These are phyloP conservation scores for Hemileccinum hortonii DNA, from an alignment of 1,284 basidiomycete species.

Conservation along the genomic window DNA sequence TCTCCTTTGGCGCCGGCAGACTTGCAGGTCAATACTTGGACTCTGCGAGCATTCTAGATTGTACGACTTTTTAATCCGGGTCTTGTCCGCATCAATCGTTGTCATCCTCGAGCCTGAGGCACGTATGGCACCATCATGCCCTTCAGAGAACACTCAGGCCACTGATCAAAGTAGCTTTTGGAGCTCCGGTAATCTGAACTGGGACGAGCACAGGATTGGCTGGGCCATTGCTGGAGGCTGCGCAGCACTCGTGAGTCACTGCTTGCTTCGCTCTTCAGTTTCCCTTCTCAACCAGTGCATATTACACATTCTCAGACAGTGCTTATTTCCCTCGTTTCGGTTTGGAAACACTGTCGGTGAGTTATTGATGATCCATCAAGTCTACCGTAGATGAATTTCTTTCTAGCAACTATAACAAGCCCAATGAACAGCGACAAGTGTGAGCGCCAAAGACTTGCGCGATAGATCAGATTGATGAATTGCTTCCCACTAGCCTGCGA, in stretches of 20 bases:
- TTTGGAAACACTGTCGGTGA: conserved; percentile 61
- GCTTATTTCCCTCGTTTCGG: conserved; percentile 54
- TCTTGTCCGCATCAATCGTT: conserved; percentile 1
- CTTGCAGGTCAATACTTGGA: conserved; percentile 5
- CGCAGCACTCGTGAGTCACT: conserved; percentile 52
- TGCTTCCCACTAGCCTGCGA: conserved; percentile 42
- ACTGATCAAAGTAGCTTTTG: conserved; percentile 66
- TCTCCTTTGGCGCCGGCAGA: conserved; percentile 3
- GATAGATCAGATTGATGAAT: neutral
- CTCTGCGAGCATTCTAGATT: conserved; percentile 6
- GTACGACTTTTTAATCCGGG: conserved; percentile 3
- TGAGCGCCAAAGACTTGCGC: conserved; percentile 35
- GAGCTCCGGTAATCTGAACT: conserved; percentile 48
- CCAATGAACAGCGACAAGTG: conserved; percentile 74
- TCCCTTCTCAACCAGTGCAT: neutral
- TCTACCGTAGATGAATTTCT: neutral
- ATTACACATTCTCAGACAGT: conserved; percentile 47
- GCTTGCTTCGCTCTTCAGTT: neutral
- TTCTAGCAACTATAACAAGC: conserved; percentile 63
- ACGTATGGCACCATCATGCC: conserved; percentile 39
- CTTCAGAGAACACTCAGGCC: conserved; percentile 49
- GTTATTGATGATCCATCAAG: conserved; percentile 19
- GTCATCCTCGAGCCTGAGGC: neutral
- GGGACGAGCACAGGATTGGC: conserved; percentile 67
- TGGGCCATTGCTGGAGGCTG: conserved; percentile 73